Base-by-base conservation (phyloP, 2,329 filamentous ascomycete species). In the Rhytidhysteron rufulum region DNA sequence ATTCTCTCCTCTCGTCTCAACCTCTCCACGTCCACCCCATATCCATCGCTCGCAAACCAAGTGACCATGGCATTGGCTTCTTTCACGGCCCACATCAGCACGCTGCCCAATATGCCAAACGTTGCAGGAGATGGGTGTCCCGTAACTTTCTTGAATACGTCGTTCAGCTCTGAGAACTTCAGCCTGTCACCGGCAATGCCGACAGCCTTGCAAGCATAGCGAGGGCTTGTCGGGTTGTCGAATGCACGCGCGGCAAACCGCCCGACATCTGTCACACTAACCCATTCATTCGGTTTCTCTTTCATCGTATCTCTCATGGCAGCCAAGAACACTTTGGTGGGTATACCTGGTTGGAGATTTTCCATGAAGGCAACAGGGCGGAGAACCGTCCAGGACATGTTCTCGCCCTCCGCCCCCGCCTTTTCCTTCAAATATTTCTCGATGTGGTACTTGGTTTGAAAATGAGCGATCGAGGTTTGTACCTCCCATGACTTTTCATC, bases 321-420 rank as follows among this genome's bases (percentile, higher is more conserved):
- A 0, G 73, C 67, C 0, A 69, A 54, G 51, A 78, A 77, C 2
- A 72, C 63, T 41, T 72, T 73, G 4, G 72, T 73, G 7, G 67
- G 47, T 47, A 77, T 72, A 9, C 66, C 67, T 0, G 70, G 66
- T 2, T 53, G 58, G 4, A 78, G 50, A 60, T 83, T 80, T 37
- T 85, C 80, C 67, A 82, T 78, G 62, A 85, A 85, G 2, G 75
- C 77, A 0, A 77, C 74, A 0, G 81, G 81, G 3, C 80, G 72
- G 3, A 85, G 63, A 29, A 85, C 75, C 0, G 78, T 82, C 74
- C 77, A 85, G 5, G 62, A 63, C 78, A 82, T 80, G 0, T 52
- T 58, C 8, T 66, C 65, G 5, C 66, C 63, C 4, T 61, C 60
- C 7, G 67, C 53, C 1, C 65, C 67, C 1, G 65, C 65, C 15